phyloP scores from a whole-genome alignment of 257 asterid species.

The Solanum sparsipilum region DNA sequence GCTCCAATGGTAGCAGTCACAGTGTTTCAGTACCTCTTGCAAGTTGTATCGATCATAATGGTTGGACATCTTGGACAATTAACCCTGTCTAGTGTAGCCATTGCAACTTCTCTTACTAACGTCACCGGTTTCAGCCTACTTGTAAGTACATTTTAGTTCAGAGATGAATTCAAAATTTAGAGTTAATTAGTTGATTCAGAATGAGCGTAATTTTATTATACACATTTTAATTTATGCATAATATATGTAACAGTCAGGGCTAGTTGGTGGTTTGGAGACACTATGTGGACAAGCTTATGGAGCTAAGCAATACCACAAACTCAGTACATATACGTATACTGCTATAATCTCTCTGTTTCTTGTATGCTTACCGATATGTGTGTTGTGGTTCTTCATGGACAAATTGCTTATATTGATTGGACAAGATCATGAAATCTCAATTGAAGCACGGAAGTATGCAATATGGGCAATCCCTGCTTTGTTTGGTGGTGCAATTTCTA shows the following conservation, averaged over 20 bases:
- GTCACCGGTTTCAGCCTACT: constrained; percentile 37
- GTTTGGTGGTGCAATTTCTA: constrained; percentile 34
- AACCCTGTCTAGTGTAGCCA: constrained; percentile 30
- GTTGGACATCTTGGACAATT: constrained; percentile 37
- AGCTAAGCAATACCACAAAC: constrained; percentile 41
- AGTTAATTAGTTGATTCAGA: not conserved
- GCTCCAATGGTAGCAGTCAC: constrained; percentile 44
- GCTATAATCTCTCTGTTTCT: constrained; percentile 35
- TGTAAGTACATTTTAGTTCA: constrained; percentile 6
- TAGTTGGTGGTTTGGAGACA: constrained; percentile 55
- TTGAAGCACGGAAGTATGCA: constrained; percentile 30
- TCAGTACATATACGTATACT: constrained; percentile 31
- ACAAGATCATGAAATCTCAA: constrained; percentile 40
- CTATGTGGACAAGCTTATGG: constrained; percentile 68
- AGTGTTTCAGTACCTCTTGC: constrained; percentile 29
- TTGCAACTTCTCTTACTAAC: constrained; percentile 36
- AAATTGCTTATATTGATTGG: constrained; percentile 26
- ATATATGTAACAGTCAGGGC: constrained; percentile 28
- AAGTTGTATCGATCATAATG: constrained; percentile 33
- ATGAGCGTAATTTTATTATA: not conserved
- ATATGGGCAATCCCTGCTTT: constrained; percentile 38
- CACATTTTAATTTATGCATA: not conserved
- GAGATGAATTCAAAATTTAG: not conserved
- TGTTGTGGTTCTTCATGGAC: constrained; percentile 43
- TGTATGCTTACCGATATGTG: constrained; percentile 36